phyloP scores from a whole-genome alignment of 2,329 filamentous ascomycete genomes.

The Exophiala spinifera region DNA sequence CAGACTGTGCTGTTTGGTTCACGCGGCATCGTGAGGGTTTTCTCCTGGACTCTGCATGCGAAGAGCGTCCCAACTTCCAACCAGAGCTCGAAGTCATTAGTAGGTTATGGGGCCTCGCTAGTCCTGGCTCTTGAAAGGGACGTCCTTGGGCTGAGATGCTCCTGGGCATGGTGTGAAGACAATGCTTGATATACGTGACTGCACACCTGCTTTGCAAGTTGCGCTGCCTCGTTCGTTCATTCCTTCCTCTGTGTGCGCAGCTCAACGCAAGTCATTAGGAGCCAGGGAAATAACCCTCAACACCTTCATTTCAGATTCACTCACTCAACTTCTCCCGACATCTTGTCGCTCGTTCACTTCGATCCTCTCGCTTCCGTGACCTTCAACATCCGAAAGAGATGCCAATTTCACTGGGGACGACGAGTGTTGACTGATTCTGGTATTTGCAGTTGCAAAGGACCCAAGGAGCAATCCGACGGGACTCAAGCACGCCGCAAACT shows the following conservation, averaged over 20 bases:
- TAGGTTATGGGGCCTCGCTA: neutral
- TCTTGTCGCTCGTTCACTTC: constrained; percentile 2
- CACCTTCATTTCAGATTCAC: constrained; percentile 9
- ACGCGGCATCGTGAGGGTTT: neutral
- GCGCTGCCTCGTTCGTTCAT: neutral
- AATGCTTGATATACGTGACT: too few relatives aligned
- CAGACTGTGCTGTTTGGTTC: too few relatives aligned
- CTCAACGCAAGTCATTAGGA: too few relatives aligned
- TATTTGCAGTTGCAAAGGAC: too few relatives aligned
- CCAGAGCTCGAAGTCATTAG: too few relatives aligned
- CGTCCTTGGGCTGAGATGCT: neutral
- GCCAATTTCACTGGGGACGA: too few relatives aligned
- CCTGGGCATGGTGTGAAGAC: neutral
- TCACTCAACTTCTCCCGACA: neutral
- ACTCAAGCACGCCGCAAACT: neutral
- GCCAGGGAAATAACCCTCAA: neutral
- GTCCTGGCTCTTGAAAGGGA: neutral
- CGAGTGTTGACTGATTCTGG: too few relatives aligned
- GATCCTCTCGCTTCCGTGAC: neutral
- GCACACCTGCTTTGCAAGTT: too few relatives aligned
- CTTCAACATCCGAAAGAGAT: neutral
- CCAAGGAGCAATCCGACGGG: too few relatives aligned
- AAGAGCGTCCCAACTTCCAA: too few relatives aligned
- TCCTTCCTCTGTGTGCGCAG: neutral
- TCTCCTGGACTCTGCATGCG: constrained; percentile 15